Conservation (phyloP, 2,329 filamentous ascomycete species). For the Pseudogymnoascus sp. region DNA sequence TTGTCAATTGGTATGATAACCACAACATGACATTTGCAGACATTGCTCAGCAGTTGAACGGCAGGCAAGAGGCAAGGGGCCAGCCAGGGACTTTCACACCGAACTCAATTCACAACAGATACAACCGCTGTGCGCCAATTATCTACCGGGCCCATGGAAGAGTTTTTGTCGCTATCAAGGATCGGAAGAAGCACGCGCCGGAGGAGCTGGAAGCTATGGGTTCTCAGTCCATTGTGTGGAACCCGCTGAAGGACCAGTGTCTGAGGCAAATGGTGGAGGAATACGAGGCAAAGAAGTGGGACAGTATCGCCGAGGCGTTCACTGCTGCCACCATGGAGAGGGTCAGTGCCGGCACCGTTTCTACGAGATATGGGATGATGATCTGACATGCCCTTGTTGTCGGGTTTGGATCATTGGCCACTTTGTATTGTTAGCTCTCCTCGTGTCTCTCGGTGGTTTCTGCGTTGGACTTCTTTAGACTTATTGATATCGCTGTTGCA, state of each 20-base stretch:
- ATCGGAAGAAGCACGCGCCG: constrained; percentile 12
- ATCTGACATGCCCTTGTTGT: constrained; percentile 10
- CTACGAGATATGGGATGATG: constrained; percentile 6
- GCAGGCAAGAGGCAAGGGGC: constrained; percentile 17
- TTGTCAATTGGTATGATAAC: constrained; percentile 25
- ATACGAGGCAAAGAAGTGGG: constrained; percentile 21
- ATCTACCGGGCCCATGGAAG: constrained; percentile 22
- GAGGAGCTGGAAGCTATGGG: constrained; percentile 5
- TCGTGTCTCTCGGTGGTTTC: not conserved
- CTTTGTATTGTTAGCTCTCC: not conserved
- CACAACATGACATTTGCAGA: constrained; percentile 16
- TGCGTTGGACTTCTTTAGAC: not conserved
- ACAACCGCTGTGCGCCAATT: constrained; percentile 27
- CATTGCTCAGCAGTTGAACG: constrained; percentile 21
- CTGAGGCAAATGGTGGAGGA: constrained; percentile 10
- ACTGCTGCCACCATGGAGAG: constrained; percentile 13
- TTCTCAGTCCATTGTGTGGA: constrained; percentile 14
- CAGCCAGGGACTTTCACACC: constrained; percentile 17
- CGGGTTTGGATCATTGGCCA: not conserved
- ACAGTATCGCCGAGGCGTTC: constrained; percentile 15
- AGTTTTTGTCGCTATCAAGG: constrained; percentile 20
- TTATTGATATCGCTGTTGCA: not conserved
- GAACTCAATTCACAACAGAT: constrained; percentile 22
- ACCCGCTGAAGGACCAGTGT: constrained; percentile 13
- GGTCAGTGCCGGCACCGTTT: constrained; percentile 3